Evolutionary conservation across 2,329 filamentous ascomycete genomes (phyloP).

Genomic region (Fusarium sp.): DNA sequence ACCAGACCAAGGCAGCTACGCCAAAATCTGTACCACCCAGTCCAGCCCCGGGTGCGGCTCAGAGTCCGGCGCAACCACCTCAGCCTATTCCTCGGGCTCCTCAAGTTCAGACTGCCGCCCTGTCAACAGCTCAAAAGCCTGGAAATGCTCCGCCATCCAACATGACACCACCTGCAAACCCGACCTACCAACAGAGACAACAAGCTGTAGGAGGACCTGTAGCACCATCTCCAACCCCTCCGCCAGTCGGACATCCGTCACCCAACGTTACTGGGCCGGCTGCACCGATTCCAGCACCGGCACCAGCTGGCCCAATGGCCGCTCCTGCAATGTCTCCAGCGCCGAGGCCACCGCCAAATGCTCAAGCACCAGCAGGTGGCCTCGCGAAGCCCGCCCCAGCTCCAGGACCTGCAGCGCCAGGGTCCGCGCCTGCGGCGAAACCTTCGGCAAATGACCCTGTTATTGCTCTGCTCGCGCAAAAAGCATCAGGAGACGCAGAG

Average conservation of each 20-base stretch:
- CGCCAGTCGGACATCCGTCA: slow-evolving; percentile 35
- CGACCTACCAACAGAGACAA: slow-evolving; percentile 35
- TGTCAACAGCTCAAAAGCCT: slow-evolving; percentile 26
- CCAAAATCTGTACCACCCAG: slow-evolving; percentile 35
- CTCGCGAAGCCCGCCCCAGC: slow-evolving; percentile 30
- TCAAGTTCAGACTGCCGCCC: slow-evolving; percentile 23
- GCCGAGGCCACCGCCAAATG: slow-evolving; percentile 27
- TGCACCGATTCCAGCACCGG: slow-evolving; percentile 37
- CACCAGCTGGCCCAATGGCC: slow-evolving; percentile 38
- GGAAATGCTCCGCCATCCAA: slow-evolving; percentile 29
- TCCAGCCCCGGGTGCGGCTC: slow-evolving; percentile 33
- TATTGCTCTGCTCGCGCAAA: slow-evolving; percentile 81
- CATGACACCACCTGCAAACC: slow-evolving; percentile 30
- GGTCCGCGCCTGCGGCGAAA: slow-evolving; percentile 35
- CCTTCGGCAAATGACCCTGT: slow-evolving; percentile 72
- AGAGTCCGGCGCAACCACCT: slow-evolving; percentile 31
- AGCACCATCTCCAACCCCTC: slow-evolving; percentile 39
- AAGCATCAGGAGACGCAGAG: slow-evolving; percentile 76
- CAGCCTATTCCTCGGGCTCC: slow-evolving; percentile 30
- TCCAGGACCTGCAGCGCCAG: slow-evolving; percentile 21
- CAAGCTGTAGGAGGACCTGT: slow-evolving; percentile 26
- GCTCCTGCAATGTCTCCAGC: slow-evolving; percentile 44
- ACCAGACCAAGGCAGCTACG: slow-evolving; percentile 30
- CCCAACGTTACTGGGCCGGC: slow-evolving; percentile 37
- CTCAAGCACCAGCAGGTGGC: slow-evolving; percentile 32